Percentiles rank a stretch among this genome's conserved stretches.
These are phyloP conservation scores for Penicillium parvum DNA, from an alignment of 495 filamentous ascomycete genomes.

Conservation along the genomic window DNA sequence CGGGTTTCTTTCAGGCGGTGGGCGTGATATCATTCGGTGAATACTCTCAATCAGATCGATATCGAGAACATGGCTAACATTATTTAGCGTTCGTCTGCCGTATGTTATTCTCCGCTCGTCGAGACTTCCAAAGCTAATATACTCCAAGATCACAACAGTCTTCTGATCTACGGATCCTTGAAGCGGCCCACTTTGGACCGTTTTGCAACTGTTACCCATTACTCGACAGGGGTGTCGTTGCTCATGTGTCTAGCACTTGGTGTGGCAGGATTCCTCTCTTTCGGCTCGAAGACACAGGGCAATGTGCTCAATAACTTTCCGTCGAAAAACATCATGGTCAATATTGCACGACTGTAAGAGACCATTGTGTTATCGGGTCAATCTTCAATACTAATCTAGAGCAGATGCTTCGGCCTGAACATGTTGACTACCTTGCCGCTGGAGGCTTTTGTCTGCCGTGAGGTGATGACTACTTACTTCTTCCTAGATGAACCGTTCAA, in stretches of 20 bases:
- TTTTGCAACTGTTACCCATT: slow-evolving; percentile 88
- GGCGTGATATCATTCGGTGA: slow-evolving; percentile 96
- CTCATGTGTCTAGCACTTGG: slow-evolving; percentile 85
- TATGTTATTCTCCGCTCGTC: slow-evolving; percentile 33
- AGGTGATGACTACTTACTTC: slow-evolving; percentile 94
- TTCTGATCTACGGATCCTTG: slow-evolving; percentile 94
- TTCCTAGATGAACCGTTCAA: slow-evolving; percentile 77
- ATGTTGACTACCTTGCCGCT: slow-evolving; percentile 97
- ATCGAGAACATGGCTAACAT: slow-evolving; percentile 25
- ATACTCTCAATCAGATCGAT: slow-evolving; percentile 10
- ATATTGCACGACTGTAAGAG: slow-evolving; percentile 77
- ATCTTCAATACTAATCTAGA: slow-evolving; percentile 14
- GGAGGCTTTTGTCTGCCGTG: slow-evolving; percentile 94
- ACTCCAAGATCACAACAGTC: slow-evolving; percentile 78
- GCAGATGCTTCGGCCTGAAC: slow-evolving; percentile 83
- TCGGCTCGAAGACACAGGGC: slow-evolving; percentile 84
- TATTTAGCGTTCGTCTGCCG: slow-evolving; percentile 77
- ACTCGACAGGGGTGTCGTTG: slow-evolving; percentile 83
- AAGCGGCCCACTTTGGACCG: slow-evolving; percentile 92
- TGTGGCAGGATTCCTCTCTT: slow-evolving; percentile 83
- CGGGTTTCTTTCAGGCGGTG: slow-evolving; percentile 89
- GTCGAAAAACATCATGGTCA: slow-evolving; percentile 81
- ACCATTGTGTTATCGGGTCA: neutral
- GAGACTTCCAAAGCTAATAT: slow-evolving; percentile 9
- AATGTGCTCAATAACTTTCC: slow-evolving; percentile 99